Percentiles rank a stretch among this genome's conserved stretches.
Evolutionary conservation across 208 protist genomes (phyloP).

Genomic region (Trypanosoma brucei): DNA sequence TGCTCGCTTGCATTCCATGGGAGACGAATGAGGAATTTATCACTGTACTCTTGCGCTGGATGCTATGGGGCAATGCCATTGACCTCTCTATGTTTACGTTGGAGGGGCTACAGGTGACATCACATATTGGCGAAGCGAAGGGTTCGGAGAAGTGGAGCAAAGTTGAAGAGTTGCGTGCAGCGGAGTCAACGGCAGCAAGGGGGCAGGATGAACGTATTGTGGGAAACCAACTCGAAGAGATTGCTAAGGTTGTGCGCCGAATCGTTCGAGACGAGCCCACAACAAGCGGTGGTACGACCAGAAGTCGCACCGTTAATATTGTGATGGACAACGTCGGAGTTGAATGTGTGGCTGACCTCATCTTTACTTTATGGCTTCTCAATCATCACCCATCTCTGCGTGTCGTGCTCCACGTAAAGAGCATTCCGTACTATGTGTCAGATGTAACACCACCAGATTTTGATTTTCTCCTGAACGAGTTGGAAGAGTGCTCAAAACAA

Average conservation of each 20-base stretch:
- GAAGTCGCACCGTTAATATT: constrained; percentile 50
- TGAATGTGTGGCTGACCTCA: constrained; percentile 74
- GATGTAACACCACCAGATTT: constrained; percentile 84
- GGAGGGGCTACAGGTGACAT: constrained; percentile 47
- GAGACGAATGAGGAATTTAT: constrained; percentile 35
- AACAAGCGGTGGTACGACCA: background rate
- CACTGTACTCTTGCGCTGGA: constrained; percentile 64
- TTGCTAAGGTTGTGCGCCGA: constrained; percentile 37
- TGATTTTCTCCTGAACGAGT: constrained; percentile 31
- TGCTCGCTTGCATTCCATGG: constrained; percentile 78
- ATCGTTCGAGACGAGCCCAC: constrained; percentile 22
- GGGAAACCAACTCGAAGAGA: constrained; percentile 49
- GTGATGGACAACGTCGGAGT: constrained; percentile 89
- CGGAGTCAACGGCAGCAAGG: constrained; percentile 27
- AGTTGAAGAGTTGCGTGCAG: constrained; percentile 27
- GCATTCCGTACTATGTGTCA: constrained; percentile 88
- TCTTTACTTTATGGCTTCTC: constrained; percentile 73
- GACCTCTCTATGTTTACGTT: constrained; percentile 87
- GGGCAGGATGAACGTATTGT: constrained; percentile 51
- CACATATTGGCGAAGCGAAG: background rate
- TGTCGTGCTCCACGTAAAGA: constrained; percentile 79
- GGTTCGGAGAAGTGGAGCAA: background rate
- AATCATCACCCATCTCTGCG: constrained; percentile 30
- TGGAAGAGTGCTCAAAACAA: constrained; percentile 28
- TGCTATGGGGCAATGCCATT: constrained; percentile 85